phyloP scores from a whole-genome alignment of 768 basidiomycete species.

The Mycena vitilis region DNA sequence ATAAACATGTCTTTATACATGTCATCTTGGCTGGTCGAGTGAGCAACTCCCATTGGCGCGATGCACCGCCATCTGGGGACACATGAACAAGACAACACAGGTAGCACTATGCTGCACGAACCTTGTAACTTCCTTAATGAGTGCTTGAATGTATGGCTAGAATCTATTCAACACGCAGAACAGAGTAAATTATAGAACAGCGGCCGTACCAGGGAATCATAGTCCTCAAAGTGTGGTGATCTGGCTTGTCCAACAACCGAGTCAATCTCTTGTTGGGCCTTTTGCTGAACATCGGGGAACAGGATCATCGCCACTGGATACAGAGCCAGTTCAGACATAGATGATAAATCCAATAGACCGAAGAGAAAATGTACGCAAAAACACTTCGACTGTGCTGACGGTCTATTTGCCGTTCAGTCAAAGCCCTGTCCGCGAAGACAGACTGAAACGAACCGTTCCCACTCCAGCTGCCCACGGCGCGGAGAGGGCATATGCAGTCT shows the following conservation, averaged over 20 bases:
- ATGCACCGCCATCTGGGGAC: constrained; percentile 44
- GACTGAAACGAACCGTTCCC: constrained; percentile 37
- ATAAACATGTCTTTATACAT: constrained; percentile 51
- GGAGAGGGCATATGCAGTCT: constrained; percentile 54
- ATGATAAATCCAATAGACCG: constrained; percentile 19
- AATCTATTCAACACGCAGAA: background rate
- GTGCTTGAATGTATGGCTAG: constrained; percentile 18
- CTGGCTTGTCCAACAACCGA: constrained; percentile 43
- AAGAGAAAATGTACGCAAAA: background rate
- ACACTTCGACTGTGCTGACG: constrained; percentile 10
- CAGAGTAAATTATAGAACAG: background rate
- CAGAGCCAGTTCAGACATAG: constrained; percentile 14
- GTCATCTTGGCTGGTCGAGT: constrained; percentile 50
- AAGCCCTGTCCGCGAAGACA: background rate
- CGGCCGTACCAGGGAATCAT: constrained; percentile 26
- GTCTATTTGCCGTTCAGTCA: constrained; percentile 1
- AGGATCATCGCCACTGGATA: constrained; percentile 47
- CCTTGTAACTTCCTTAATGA: constrained; percentile 22
- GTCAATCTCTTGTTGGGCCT: constrained; percentile 51
- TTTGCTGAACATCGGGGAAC: constrained; percentile 45
- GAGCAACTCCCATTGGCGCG: constrained; percentile 47
- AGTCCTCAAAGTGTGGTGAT: constrained; percentile 48
- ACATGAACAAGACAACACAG: background rate
- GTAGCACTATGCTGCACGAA: background rate
- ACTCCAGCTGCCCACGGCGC: constrained; percentile 47